A percentile compares a stretch with the other conserved stretches of the same genome.
These are phyloP conservation scores for Globisporangium okanoganense DNA, from an alignment of 352 stramenopile genomes.

Conservation along the genomic window DNA sequence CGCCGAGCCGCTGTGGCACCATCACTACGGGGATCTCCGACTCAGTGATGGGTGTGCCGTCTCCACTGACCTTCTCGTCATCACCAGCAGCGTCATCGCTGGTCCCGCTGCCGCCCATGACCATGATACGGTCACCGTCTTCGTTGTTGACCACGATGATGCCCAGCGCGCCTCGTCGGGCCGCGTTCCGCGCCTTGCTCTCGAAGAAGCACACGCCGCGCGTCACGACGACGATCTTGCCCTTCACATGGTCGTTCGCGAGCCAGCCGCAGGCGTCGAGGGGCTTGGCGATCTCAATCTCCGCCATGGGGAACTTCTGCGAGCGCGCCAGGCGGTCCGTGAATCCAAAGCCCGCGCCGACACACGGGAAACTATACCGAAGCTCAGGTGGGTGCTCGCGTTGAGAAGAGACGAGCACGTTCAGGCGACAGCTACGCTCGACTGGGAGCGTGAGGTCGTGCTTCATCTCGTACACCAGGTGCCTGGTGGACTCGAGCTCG, in stretches of 20 bases:
- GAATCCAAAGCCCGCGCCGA: constrained; percentile 55
- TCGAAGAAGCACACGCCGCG: constrained; percentile 73
- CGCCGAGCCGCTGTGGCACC: constrained; percentile 52
- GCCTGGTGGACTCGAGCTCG: constrained; percentile 15
- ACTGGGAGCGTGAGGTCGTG: constrained; percentile 10
- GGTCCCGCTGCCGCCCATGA: constrained; percentile 56
- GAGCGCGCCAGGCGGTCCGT: constrained; percentile 28
- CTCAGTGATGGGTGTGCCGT: not conserved
- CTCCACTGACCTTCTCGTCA: not conserved
- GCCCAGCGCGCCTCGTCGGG: constrained; percentile 35
- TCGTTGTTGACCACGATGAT: constrained; percentile 70
- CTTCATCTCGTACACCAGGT: constrained; percentile 17
- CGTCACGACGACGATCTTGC: constrained; percentile 47
- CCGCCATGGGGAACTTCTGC: constrained; percentile 15
- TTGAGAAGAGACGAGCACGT: constrained; percentile 7
- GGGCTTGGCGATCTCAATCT: constrained; percentile 50
- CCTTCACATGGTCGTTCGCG: constrained; percentile 30
- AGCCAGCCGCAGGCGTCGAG: constrained; percentile 48
- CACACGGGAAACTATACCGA: constrained; percentile 45
- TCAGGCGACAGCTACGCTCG: constrained; percentile 15
- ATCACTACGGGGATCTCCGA: constrained; percentile 56
- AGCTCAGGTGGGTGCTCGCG: constrained; percentile 8
- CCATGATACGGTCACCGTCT: constrained; percentile 61
- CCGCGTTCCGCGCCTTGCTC: constrained; percentile 59
- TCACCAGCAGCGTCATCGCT: constrained; percentile 13